Evolutionary conservation across 2,329 filamentous ascomycete genomes (phyloP), one percentile per base, ranked within the genome.

Genomic region (Beauveria rudraprayagi): DNA sequence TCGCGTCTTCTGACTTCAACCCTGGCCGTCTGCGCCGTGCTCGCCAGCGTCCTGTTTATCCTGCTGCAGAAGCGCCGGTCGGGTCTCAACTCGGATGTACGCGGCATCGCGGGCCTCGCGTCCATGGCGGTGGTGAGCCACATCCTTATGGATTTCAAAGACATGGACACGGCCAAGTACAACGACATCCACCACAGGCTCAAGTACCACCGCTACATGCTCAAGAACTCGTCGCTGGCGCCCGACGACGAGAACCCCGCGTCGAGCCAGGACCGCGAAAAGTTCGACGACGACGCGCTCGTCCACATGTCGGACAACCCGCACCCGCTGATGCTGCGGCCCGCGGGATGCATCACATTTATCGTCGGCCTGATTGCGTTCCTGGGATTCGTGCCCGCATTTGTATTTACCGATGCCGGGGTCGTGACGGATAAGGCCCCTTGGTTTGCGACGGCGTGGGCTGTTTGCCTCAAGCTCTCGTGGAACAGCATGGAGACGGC

Each of bases 51-150:
- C 3, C 75, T 91, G 4, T 78, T 89, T 48, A 83, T 80, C 65
- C 79, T 85, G 63, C 80, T 90, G 48, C 81, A 83, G 60, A 78
- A 78, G 17, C 78, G 88, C 24, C 84, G 82, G 44, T 88, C 86
- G 3, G 88, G 88, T 0, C 76, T 91, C 17, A 72, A 85, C 3
- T 83, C 83, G 6, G 86, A 91, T 68, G 87, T 89, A 7, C 85
- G 84, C 65, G 88, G 88, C 6, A 89, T 91, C 56, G 87, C 88
- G 1, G 88, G 88, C 1, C 78, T 91, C 43, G 88, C 88, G 6
- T 84, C 87, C 61, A 90, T 91, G 87, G 88, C 88, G 10, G 88
- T 89, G 3, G 83, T 84, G 63, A 85, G 82, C 64, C 88, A 91
- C 65, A 89, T 91, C 69, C 75, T 91, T 64, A 85, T 85, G 72